Percentiles rank a stretch among this genome's conserved stretches.
Conservation (phyloP, 2,329 filamentous ascomycete genomes). For the Davidsoniella neocaledoniae region DNA sequence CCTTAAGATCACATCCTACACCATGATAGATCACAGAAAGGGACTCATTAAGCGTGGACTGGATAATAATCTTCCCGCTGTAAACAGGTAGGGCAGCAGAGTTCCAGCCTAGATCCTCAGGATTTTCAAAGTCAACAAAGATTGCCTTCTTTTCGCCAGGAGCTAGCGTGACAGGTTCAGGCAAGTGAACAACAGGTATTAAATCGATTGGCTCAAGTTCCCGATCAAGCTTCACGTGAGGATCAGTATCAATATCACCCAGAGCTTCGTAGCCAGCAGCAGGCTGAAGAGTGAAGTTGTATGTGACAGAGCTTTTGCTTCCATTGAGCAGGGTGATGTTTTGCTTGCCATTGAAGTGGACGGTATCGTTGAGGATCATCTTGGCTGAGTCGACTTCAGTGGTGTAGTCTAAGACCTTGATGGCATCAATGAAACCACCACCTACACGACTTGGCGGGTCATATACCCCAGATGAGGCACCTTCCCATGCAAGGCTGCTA, state of each 20-base stretch:
- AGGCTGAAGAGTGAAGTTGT: constrained; percentile 24
- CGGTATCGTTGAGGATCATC: constrained; percentile 33
- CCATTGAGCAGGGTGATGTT: constrained; percentile 26
- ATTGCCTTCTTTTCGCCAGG: constrained; percentile 17
- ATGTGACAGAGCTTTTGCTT: constrained; percentile 23
- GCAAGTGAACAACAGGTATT: constrained; percentile 13
- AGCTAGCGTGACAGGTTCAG: constrained; percentile 13
- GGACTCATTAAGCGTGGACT: constrained; percentile 23
- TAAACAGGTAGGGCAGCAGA: constrained; percentile 24
- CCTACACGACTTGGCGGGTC: constrained; percentile 23
- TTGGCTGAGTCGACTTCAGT: constrained; percentile 24
- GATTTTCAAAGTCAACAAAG: constrained; percentile 12
- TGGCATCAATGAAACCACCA: constrained; percentile 30
- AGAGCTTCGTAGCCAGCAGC: constrained; percentile 25
- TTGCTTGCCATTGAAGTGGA: constrained; percentile 23
- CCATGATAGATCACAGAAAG: constrained; percentile 26
- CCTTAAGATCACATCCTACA: constrained; percentile 5
- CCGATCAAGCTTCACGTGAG: neutral
- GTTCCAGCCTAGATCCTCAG: constrained; percentile 15
- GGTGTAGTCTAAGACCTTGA: constrained; percentile 26
- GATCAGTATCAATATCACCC: neutral
- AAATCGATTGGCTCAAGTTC: constrained; percentile 4
- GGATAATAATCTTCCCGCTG: constrained; percentile 26
- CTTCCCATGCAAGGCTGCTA: constrained; percentile 2
- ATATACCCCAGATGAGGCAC: constrained; percentile 17